Evolutionary conservation across 139 green algal genomes (phyloP).

Genomic region (Ostreobium quekettii): DNA sequence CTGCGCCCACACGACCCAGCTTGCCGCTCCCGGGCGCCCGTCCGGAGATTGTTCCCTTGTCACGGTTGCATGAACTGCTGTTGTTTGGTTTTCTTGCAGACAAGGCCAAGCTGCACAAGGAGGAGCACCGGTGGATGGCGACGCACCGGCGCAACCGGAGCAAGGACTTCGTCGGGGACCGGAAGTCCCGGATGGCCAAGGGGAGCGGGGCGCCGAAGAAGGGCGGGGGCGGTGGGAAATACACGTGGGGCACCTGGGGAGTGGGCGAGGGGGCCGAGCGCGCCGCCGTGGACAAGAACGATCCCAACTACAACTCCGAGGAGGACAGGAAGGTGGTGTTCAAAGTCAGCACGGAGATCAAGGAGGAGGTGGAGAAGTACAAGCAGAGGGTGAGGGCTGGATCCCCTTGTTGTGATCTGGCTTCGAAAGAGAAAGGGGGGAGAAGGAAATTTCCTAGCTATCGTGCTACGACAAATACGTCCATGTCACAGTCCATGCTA

Average conservation of each 20-base stretch:
- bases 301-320: constrained; percentile 83
- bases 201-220: constrained; percentile 66
- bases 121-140: constrained; percentile 12
- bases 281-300: constrained; percentile 46
- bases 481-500: too few relatives aligned
- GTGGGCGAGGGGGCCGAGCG: constrained; percentile 18
- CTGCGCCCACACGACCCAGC: neutral
- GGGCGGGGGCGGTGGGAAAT: constrained; percentile 71
- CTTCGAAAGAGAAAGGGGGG: too few relatives aligned
- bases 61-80: too few relatives aligned
- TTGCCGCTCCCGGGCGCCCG: too few relatives aligned
- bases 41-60: too few relatives aligned
- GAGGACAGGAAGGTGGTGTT: constrained; percentile 41
- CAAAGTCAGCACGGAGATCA: constrained; percentile 30
- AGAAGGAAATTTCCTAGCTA: too few relatives aligned
- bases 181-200: constrained; percentile 32
- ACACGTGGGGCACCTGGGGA: constrained; percentile 73
- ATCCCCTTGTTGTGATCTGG: too few relatives aligned
- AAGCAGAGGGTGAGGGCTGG: constrained; percentile 50
- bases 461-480: too few relatives aligned
- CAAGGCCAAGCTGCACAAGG: neutral
- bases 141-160: constrained; percentile 14
- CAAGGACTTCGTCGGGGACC: constrained; percentile 5
- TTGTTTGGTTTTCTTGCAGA: neutral
- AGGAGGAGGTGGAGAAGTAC: constrained; percentile 49